These are phyloP conservation scores for Triangularia setosa DNA, from an alignment of 2,329 filamentous ascomycete genomes.

Conservation along the genomic window DNA sequence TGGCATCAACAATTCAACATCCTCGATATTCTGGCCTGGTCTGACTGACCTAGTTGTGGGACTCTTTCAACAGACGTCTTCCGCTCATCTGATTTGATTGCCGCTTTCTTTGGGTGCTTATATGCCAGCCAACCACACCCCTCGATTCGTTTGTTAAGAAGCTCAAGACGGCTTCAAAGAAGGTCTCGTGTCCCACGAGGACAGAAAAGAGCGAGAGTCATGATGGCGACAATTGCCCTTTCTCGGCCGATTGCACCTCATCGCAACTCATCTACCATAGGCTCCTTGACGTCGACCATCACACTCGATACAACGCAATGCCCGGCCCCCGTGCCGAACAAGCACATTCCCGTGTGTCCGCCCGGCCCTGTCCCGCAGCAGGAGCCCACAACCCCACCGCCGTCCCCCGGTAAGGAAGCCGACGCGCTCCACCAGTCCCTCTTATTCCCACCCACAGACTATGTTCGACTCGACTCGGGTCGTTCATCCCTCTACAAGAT, in stretches of 20 bases:
- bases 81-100: not conserved
- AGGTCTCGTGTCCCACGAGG: conserved; percentile 1
- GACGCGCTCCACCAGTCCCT: conserved; percentile 61
- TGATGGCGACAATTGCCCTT: conserved; percentile 56
- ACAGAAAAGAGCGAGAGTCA: not conserved
- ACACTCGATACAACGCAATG: conserved; percentile 35
- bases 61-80: not conserved
- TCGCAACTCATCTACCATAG: conserved; percentile 31
- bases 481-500: conserved; percentile 68
- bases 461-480: conserved; percentile 48
- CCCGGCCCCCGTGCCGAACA: conserved; percentile 66
- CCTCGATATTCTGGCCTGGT: not conserved
- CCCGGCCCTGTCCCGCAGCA: conserved; percentile 62
- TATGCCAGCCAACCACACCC: not conserved
- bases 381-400: conserved; percentile 58
- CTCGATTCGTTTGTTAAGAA: not conserved
- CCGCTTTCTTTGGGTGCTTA: not conserved
- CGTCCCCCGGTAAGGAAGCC: conserved; percentile 59
- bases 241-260: conserved; percentile 33
- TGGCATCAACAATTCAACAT: not conserved
- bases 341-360: conserved; percentile 86
- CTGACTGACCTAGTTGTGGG: not conserved
- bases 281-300: conserved; percentile 30
- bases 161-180: not conserved
- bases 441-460: conserved; percentile 68